phyloP scores from a whole-genome alignment of 2,329 filamentous ascomycete species.

The Ophiostoma sp. region DNA sequence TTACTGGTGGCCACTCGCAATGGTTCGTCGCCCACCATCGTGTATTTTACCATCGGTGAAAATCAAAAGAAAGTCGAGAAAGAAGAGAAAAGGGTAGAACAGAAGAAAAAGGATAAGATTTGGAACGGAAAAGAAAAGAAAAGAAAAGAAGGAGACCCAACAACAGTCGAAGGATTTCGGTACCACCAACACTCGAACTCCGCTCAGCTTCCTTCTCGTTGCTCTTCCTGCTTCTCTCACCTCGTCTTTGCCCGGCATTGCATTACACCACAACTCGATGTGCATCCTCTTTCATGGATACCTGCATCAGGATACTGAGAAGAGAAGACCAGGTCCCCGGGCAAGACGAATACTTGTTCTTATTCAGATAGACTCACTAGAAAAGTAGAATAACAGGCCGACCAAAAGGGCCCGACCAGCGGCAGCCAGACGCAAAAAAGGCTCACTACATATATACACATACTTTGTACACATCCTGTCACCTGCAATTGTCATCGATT shows the following conservation, averaged over 20 bases:
- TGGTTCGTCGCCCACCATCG: background rate
- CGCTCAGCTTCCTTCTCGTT: background rate
- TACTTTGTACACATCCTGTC: background rate
- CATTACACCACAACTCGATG: background rate
- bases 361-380: background rate
- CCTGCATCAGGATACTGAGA: background rate
- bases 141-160: background rate
- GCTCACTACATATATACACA: background rate
- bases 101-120: background rate
- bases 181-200: background rate
- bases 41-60: background rate
- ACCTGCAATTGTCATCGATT: background rate
- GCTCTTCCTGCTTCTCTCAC: background rate
- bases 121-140: background rate
- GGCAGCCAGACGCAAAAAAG: background rate
- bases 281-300: background rate
- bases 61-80: background rate
- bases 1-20: background rate
- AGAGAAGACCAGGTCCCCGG: background rate
- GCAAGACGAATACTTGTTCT: background rate
- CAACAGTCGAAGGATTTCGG: background rate
- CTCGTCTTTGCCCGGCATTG: background rate
- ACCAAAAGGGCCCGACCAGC: slow-evolving; percentile 2
- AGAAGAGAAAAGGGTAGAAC: too few relatives aligned
- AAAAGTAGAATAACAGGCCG: background rate